These are phyloP conservation scores for Adansonia digitata DNA, from an alignment of 345 rosid genomes.

Conservation along the genomic window DNA sequence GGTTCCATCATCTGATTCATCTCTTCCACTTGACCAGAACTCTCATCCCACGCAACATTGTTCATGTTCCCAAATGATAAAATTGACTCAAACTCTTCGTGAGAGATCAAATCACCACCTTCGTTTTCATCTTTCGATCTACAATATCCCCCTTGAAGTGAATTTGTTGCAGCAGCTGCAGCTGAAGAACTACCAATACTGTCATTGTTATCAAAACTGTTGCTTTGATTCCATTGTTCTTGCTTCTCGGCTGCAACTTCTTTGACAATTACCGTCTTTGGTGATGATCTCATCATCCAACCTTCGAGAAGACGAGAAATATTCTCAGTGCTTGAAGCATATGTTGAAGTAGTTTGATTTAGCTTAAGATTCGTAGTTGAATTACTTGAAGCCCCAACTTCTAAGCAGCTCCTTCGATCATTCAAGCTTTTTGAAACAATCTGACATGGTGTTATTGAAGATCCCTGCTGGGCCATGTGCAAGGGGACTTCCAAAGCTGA, in stretches of 20 bases:
- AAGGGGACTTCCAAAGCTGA: constrained; percentile 37
- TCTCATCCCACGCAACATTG: constrained; percentile 53
- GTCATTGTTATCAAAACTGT: constrained; percentile 6
- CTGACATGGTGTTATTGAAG: constrained; percentile 16
- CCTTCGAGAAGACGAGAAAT: constrained; percentile 73
- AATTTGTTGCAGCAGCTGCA: background rate
- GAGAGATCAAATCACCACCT: constrained; percentile 35
- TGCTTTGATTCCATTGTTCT: background rate
- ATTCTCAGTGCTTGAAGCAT: constrained; percentile 94
- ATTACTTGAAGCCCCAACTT: constrained; percentile 12
- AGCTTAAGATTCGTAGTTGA: too few species aligned
- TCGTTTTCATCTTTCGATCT: constrained; percentile 37
- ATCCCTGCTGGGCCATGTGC: too few species aligned
- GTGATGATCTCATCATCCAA: constrained; percentile 79
- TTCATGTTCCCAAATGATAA: constrained; percentile 50
- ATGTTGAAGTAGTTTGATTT: constrained; percentile 27
- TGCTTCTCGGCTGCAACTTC: background rate
- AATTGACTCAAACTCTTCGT: constrained; percentile 51
- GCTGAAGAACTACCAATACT: constrained; percentile 7
- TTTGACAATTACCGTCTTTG: constrained; percentile 26
- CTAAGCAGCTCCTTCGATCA: constrained; percentile 23
- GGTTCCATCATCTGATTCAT: constrained; percentile 54
- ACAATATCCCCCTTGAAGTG: constrained; percentile 14
- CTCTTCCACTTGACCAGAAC: constrained; percentile 44
- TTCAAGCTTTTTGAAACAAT: constrained; percentile 14